A percentile compares a stretch with the other conserved stretches of the same genome.
phyloP scores from a whole-genome alignment of 345 rosid genomes.

The Citropsis articulata region DNA sequence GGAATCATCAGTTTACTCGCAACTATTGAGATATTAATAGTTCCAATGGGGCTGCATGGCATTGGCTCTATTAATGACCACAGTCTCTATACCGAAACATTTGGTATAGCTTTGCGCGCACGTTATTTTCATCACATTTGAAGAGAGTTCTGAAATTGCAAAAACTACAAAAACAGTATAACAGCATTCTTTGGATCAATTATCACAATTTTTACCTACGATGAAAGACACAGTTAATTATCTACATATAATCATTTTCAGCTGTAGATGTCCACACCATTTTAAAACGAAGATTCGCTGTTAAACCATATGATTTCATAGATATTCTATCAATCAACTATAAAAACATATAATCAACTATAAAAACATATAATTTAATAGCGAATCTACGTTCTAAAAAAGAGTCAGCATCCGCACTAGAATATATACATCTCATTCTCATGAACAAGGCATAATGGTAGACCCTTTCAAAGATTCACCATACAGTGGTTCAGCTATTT shows the following conservation, averaged over 20 bases:
- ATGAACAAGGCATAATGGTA: background rate
- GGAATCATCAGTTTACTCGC: background rate
- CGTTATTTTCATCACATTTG: background rate
- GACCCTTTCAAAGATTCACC: background rate
- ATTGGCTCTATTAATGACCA: background rate
- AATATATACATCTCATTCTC: too few species aligned
- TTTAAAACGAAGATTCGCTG: too few species aligned
- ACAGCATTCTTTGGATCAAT: too few species aligned
- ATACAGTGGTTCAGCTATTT: background rate
- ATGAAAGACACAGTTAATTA: background rate
- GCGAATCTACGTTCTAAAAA: too few species aligned
- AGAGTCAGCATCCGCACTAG: too few species aligned
- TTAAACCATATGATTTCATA: too few species aligned
- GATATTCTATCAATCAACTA: too few species aligned
- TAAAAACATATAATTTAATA: too few species aligned
- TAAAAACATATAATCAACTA: too few species aligned
- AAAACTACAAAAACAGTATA: too few species aligned
- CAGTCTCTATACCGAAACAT: background rate
- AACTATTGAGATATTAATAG: background rate
- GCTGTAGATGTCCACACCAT: too few species aligned
- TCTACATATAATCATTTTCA: too few species aligned
- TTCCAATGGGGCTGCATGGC: background rate
- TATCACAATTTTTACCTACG: background rate
- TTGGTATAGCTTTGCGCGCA: background rate
- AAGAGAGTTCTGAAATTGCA: background rate